Evolutionary conservation across 352 stramenopile species (phyloP).

Genomic region (Aphanomyces cochlioides): DNA sequence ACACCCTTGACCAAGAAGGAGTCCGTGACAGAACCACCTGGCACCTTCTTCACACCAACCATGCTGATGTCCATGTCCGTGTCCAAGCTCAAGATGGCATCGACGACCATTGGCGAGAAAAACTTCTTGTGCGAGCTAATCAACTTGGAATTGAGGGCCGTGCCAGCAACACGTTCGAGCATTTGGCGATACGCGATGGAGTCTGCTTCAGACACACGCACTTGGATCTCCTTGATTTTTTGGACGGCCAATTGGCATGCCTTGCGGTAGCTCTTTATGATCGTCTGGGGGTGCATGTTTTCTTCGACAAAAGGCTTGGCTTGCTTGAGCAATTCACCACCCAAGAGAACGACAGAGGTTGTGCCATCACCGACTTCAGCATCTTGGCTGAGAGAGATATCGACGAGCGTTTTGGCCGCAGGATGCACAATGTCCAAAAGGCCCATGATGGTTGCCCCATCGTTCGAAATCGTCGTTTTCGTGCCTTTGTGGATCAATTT

Average conservation of each 20-base stretch:
- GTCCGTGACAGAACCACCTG: constrained; percentile 95
- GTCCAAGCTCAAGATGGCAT: constrained; percentile 92
- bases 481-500: constrained; percentile 95
- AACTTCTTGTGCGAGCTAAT: constrained; percentile 96
- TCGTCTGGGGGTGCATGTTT: constrained; percentile 93
- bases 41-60: constrained; percentile 98
- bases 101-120: constrained; percentile 98
- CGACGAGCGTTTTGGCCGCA: constrained; percentile 97
- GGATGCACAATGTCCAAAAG: constrained; percentile 98
- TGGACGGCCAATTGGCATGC: constrained; percentile 77
- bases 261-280: constrained; percentile 87
- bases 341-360: constrained; percentile 96
- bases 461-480: constrained; percentile 98
- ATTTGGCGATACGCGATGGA: constrained; percentile 77
- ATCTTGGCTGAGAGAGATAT: constrained; percentile 95
- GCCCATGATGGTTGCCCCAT: constrained; percentile 99
- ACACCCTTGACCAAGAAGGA: constrained; percentile 97
- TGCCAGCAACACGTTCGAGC: constrained; percentile 91
- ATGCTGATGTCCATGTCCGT: constrained; percentile 85
- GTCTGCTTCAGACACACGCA: constrained; percentile 79
- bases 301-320: constrained; percentile 98
- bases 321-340: constrained; percentile 95
- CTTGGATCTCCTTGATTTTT: constrained; percentile 80
- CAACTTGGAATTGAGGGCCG: constrained; percentile 98
- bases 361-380: constrained; percentile 90